Evolutionary conservation across 1,284 basidiomycete species (phyloP).

Genomic region (Rhodotorula sp.): DNA sequence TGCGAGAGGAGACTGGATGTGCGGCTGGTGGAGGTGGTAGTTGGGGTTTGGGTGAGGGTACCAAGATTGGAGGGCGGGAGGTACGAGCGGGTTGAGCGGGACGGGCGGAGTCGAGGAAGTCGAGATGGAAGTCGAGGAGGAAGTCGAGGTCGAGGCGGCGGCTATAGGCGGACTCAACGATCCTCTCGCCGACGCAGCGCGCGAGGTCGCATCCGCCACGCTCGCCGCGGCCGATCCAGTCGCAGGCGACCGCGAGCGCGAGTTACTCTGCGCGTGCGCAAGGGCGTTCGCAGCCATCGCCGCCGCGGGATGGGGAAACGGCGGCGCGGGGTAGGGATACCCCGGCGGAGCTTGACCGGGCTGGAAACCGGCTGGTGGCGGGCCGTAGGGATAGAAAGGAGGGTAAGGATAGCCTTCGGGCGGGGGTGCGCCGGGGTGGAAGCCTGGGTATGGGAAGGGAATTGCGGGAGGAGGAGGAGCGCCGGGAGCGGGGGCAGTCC

Average conservation of each 20-base stretch:
- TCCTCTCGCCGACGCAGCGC: constrained; percentile 6
- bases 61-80: constrained; percentile 7
- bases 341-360: constrained; percentile 18
- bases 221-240: not conserved
- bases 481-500: no score
- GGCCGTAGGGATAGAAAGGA: constrained; percentile 27
- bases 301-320: constrained; percentile 21
- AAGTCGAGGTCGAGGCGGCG: not conserved
- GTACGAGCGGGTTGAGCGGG: not conserved
- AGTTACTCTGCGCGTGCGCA: constrained; percentile 35
- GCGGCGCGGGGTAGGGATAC: constrained; percentile 18
- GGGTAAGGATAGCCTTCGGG: constrained; percentile 33
- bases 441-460: constrained; percentile 22
- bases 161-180: constrained; percentile 15
- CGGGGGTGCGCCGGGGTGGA: constrained; percentile 27
- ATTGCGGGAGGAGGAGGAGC: not conserved
- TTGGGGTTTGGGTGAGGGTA: constrained; percentile 34
- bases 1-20: constrained; percentile 33
- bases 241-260: constrained; percentile 25
- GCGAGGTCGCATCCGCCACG: not conserved
- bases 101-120: not conserved
- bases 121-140: no score
- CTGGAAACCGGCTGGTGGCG: constrained; percentile 19
- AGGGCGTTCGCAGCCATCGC: constrained; percentile 21
- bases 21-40: constrained; percentile 33